Conservation (phyloP, 129 eudicot genomes). For the Artemisia argyi region DNA sequence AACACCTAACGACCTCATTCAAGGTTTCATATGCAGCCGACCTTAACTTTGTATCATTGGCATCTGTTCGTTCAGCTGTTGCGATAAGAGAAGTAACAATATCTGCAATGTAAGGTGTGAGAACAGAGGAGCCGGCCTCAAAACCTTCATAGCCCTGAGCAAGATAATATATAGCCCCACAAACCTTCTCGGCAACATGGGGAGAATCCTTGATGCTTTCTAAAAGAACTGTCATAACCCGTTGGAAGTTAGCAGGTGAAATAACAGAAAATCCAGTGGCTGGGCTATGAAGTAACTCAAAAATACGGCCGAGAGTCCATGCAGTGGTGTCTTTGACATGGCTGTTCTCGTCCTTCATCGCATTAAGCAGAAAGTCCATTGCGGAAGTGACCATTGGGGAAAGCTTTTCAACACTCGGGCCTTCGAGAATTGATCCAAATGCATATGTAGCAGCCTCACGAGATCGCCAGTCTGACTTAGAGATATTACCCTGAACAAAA, state of each 20-base stretch:
- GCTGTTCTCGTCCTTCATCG: constrained; percentile 75
- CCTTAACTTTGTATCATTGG: constrained; percentile 71
- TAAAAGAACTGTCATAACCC: constrained; percentile 54
- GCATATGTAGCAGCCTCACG: constrained; percentile 94
- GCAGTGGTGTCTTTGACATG: constrained; percentile 96
- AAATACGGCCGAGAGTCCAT: constrained; percentile 87
- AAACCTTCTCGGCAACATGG: constrained; percentile 83
- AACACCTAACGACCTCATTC: constrained; percentile 79
- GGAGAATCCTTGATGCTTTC: constrained; percentile 82
- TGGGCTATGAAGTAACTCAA: constrained; percentile 77
- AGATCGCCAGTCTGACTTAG: constrained; percentile 74
- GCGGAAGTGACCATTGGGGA: constrained; percentile 79
- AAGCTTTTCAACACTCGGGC: constrained; percentile 72
- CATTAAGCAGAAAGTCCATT: constrained; percentile 70
- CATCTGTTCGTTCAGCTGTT: constrained; percentile 75
- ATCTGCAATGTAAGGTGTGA: constrained; percentile 61
- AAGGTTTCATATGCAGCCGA: constrained; percentile 80
- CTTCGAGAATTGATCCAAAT: constrained; percentile 92
- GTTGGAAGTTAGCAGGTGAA: constrained; percentile 57
- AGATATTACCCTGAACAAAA: constrained; percentile 66
- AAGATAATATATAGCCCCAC: constrained; percentile 88
- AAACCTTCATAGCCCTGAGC: constrained; percentile 89
- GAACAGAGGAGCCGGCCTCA: constrained; percentile 54
- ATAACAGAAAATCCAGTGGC: constrained; percentile 75
- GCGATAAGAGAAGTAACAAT: constrained; percentile 54